Conservation (phyloP, 257 asterid genomes). For the Solanum pennellii region DNA sequence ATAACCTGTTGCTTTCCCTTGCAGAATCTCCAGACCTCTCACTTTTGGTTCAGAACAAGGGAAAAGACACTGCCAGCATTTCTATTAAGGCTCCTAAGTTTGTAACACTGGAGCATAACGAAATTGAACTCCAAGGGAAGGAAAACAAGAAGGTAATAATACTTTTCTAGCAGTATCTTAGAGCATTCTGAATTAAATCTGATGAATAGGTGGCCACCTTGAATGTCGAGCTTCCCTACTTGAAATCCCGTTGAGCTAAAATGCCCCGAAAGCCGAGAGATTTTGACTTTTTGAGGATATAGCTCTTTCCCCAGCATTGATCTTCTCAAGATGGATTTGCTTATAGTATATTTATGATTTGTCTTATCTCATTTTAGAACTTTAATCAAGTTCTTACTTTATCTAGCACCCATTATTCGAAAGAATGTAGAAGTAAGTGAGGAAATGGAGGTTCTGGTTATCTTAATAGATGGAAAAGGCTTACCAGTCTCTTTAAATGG, state of each 20-base stretch:
- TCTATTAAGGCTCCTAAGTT: conserved; percentile 48
- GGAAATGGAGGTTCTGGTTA: not conserved
- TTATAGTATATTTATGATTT: not conserved
- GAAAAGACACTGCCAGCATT: conserved; percentile 36
- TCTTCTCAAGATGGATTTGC: not conserved
- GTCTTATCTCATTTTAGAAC: not conserved
- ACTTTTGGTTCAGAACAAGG: conserved; percentile 71
- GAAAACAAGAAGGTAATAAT: conserved; percentile 50
- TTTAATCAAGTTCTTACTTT: not conserved
- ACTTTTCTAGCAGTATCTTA: not conserved
- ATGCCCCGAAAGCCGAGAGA: not conserved
- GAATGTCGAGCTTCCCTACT: not conserved
- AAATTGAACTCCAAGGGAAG: conserved; percentile 51
- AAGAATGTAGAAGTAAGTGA: not conserved
- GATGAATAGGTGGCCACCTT: not conserved
- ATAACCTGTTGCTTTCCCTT: conserved; percentile 3
- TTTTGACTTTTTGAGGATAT: not conserved
- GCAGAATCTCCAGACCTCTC: conserved; percentile 81
- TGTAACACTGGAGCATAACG: conserved; percentile 44
- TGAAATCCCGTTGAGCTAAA: not conserved
- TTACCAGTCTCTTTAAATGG: not conserved
- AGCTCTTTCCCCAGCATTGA: not conserved
- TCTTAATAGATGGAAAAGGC: not conserved
- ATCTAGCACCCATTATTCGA: not conserved
- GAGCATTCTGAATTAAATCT: not conserved